Evolutionary conservation across 2,329 filamentous ascomycete species (phyloP).

Genomic region (Leptographium radiaticola): DNA sequence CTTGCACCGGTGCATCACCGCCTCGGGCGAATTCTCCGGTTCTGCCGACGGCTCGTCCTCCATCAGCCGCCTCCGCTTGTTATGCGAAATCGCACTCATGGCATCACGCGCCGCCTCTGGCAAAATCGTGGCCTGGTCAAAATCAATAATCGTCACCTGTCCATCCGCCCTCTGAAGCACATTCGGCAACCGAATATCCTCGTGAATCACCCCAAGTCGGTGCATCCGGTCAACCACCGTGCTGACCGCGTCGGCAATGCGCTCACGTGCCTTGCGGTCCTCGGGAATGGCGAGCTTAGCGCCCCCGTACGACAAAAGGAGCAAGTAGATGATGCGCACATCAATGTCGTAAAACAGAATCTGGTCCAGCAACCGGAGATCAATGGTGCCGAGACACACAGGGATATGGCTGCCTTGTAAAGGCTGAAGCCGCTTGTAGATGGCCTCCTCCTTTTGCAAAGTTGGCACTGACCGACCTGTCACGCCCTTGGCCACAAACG

Average conservation of each 20-base stretch:
- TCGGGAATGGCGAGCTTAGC: not conserved
- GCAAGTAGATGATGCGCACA: constrained; percentile 6
- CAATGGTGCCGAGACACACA: constrained; percentile 7
- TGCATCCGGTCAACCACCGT: constrained; percentile 2
- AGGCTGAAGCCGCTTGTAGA: not conserved
- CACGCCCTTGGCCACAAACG: constrained; percentile 25
- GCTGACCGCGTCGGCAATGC: not conserved
- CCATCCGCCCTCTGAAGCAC: constrained; percentile 1
- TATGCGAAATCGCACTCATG: not conserved
- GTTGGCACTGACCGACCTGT: not conserved
- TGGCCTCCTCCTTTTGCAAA: no score
- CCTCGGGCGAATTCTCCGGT: not conserved
- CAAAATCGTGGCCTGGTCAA: constrained; percentile 1
- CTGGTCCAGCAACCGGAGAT: constrained; percentile 4
- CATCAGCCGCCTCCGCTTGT: not conserved
- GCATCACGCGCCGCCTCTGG: not conserved
- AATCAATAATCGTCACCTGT: constrained; percentile 1
- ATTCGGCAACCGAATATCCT: constrained; percentile 6
- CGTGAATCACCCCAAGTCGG: constrained; percentile 5
- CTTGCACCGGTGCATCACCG: not conserved
- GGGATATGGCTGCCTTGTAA: constrained; percentile 1
- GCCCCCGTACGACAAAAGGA: constrained; percentile 7
- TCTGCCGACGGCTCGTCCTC: not conserved
- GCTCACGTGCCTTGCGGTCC: not conserved
- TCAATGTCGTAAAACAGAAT: constrained; percentile 5